Conservation (phyloP, 2,329 filamentous ascomycete species). For the Gnomoniopsis sp. region DNA sequence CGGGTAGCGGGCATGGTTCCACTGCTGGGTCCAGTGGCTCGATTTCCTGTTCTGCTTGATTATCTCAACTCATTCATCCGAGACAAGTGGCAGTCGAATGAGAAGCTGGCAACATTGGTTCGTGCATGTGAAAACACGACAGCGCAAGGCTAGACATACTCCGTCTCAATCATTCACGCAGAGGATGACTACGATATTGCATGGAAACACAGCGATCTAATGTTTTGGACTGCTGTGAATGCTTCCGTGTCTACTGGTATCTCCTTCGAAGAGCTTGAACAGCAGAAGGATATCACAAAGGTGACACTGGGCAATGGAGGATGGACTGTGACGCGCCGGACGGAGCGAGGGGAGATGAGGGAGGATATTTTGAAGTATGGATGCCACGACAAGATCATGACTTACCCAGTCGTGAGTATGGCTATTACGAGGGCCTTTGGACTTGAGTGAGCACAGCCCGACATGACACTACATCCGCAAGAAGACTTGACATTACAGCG, state of each 20-base stretch:
- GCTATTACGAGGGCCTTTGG: conserved; percentile 46
- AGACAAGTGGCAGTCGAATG: conserved; percentile 49
- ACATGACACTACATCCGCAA: no score
- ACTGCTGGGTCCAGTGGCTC: conserved; percentile 47
- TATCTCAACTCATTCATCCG: conserved; percentile 45
- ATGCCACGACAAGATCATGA: conserved; percentile 56
- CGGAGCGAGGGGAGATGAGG: conserved; percentile 43
- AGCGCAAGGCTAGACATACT: conserved; percentile 17
- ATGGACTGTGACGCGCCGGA: conserved; percentile 44
- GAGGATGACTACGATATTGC: conserved; percentile 51
- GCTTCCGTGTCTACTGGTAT: conserved; percentile 36
- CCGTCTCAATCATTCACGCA: conserved; percentile 39
- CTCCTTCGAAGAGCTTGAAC: conserved; percentile 41
- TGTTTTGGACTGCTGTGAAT: conserved; percentile 55
- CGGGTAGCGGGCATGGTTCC: conserved; percentile 52
- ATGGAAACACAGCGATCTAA: conserved; percentile 42
- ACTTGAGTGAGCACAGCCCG: no score
- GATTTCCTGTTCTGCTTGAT: conserved; percentile 41
- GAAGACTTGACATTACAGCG: no score
- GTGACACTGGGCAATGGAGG: conserved; percentile 44
- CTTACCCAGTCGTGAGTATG: conserved; percentile 49
- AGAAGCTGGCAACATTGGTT: conserved; percentile 33
- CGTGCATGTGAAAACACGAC: conserved; percentile 31
- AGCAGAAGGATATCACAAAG: conserved; percentile 36
- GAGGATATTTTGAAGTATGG: conserved; percentile 54